Base-by-base conservation (phyloP, 2,329 filamentous ascomycete species). In the Phialophora macrospora region DNA sequence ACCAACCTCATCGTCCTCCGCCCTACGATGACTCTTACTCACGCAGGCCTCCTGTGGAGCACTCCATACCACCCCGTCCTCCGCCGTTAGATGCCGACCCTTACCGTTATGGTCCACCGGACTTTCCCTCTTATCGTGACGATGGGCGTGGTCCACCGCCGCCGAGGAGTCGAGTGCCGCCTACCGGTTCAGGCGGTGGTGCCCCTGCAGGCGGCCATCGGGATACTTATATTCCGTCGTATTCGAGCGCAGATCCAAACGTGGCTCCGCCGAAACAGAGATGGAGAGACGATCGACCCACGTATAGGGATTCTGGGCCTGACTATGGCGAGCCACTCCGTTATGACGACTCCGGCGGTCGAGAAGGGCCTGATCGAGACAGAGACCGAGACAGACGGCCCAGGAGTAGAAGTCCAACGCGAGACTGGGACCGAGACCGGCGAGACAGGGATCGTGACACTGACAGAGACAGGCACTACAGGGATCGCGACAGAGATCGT, bases 191-290 rank as follows among this genome's bases (percentile, higher is more conserved):
- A 26, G 11, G 44, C 8, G 51, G 62, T 55, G 48, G 41, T 7
- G 44, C 55, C 12, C 55, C 46, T 38, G 41, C 22, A 48, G 55
- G 64, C 51, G 48, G 57, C n/a, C 57, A 70, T 32, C 67, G 67
- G 30, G 72, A 73, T 52, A 72, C 70, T 24, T 73, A 72, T 59
- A 69, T 71, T n/a, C 71, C 72, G 17, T 46, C 65, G n/a, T 73
- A 73, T 54, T 72, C 72, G 12, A 60, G 48, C 48, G 68, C 70
- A n/a, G 69, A 72, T 60, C 68, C 70, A 2, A 46, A 69, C 6
- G 54, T 57, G 3, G 60, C 55, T 11, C 59, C 41, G 7, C 24
- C 41, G 5, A 66, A 66, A 56, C 46, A 56, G 14, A 54, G 65
- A 46, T 60, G 62, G 46, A 59, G 62, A 54, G 64, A 64, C 44